These are phyloP conservation scores for Yarrowia alimentaria DNA, from an alignment of 805 yeast species.

Conservation along the genomic window DNA sequence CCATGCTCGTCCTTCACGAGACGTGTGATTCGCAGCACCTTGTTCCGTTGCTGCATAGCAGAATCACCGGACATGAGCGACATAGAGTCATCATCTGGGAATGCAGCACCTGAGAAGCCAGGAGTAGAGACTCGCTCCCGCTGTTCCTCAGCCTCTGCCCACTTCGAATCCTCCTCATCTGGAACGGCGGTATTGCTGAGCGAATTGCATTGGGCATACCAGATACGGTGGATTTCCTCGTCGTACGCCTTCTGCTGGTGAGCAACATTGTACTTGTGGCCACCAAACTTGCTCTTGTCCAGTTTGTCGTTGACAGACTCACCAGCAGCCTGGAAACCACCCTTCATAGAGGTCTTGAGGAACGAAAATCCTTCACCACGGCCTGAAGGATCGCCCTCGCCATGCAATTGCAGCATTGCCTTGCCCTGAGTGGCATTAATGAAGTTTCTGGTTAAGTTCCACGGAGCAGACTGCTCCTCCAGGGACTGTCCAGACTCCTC, in stretches of 20 bases:
- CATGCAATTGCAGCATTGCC: slow-evolving; percentile 92
- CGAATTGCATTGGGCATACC: slow-evolving; percentile 78
- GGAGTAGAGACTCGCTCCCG: slow-evolving; percentile 19
- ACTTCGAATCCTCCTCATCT: slow-evolving; percentile 37
- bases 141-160: slow-evolving; percentile 39
- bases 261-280: slow-evolving; percentile 77
- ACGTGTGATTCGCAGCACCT: slow-evolving; percentile 65
- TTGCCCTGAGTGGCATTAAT: slow-evolving; percentile 93
- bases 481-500: slow-evolving; percentile 51
- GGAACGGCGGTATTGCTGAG: slow-evolving; percentile 46
- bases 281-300: slow-evolving; percentile 49
- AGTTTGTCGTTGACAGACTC: slow-evolving; percentile 43
- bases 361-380: slow-evolving; percentile 87
- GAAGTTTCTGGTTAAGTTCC: slow-evolving; percentile 92
- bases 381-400: slow-evolving; percentile 93
- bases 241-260: slow-evolving; percentile 89
- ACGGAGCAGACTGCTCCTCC: slow-evolving; percentile 85
- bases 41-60: slow-evolving; percentile 38
- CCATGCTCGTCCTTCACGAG: slow-evolving; percentile 82
- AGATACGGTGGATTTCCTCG: slow-evolving; percentile 80
- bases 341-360: slow-evolving; percentile 89
- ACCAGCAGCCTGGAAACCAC: slow-evolving; percentile 63
- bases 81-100: slow-evolving; percentile 44
- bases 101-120: slow-evolving; percentile 29
- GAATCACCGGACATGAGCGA: slow-evolving; percentile 37